Evolutionary conservation across 2,329 filamentous ascomycete species (phyloP), one percentile per base, ranked within the genome.

Genomic region (Penicillium sp.): DNA sequence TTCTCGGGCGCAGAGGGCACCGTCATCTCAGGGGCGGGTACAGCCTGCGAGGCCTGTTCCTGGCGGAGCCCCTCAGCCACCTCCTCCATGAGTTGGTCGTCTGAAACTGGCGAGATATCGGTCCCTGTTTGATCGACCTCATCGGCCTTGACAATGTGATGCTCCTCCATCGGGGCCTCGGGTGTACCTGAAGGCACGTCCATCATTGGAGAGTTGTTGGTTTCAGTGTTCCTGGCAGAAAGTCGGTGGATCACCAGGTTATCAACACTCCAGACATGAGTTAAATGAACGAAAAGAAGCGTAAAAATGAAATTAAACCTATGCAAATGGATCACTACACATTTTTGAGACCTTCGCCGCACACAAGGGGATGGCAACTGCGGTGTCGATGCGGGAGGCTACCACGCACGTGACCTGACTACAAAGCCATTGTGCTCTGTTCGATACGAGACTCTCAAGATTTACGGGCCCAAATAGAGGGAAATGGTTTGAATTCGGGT

Each of bases 41-140:
- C 52, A n/a, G 51, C 47, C 42, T 61, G 57, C 16, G 66, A 64
- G 23, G 61, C 59, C 51, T 70, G 64, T 47, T 74, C 70, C 61
- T 70, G 67, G 36, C 70, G 67, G 41, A 76, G 61, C 27, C 67
- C 69, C 54, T 75, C 70, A 3, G 68, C 69, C 18, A 76, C 67
- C 51, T 74, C 69, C 47, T 74, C 71, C 70, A 76, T 69, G 51
- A 76, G 63, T 58, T 75, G 72, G 39, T 75, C 74, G 54, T 76
- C 74, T 19, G 75, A 68, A n/a, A 77, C 67, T 19, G 76, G 67
- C 4, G 70, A 71, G 38, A 79, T 78, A 55, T 78, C 75, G 26
- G 75, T 74, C 39, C 77, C 77, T 9, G 73, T 72, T 57, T 78
- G 74, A 54, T 80, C 78, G 23, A 80, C 70, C 58, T 80, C 78